A percentile compares a stretch with the other conserved stretches of the same genome.
These are phyloP conservation scores for Knoxia roxburghii DNA, from an alignment of 257 asterid genomes.

Conservation along the genomic window DNA sequence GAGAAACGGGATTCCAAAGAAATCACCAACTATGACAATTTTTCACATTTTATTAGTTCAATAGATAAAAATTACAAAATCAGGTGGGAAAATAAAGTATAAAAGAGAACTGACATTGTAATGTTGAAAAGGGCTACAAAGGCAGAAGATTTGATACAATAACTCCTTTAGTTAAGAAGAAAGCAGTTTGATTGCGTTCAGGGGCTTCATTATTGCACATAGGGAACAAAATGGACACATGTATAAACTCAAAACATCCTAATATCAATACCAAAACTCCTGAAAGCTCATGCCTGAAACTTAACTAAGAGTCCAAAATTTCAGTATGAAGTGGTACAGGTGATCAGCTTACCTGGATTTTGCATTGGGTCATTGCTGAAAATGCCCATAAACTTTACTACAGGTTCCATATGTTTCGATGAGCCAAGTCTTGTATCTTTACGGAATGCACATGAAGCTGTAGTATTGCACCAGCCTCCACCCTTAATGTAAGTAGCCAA, in stretches of 20 bases:
- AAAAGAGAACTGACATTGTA: background rate
- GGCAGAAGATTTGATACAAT: background rate
- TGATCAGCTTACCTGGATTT: conserved; percentile 60
- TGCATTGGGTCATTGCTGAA: conserved; percentile 60
- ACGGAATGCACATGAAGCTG: conserved; percentile 56
- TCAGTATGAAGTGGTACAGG: background rate
- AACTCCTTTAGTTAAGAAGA: background rate
- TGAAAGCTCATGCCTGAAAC: background rate
- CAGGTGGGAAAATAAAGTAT: background rate
- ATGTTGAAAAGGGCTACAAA: background rate
- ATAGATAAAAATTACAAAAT: background rate
- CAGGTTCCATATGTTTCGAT: conserved; percentile 58
- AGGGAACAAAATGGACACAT: background rate
- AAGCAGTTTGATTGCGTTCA: background rate
- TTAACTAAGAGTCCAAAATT: background rate
- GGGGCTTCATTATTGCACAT: background rate
- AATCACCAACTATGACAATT: background rate
- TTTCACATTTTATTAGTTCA: background rate
- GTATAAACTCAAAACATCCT: background rate
- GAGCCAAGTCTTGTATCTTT: conserved; percentile 60
- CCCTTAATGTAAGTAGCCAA: conserved; percentile 43
- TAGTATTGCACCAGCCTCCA: conserved; percentile 80
- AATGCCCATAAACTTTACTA: conserved; percentile 65
- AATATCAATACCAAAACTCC: background rate
- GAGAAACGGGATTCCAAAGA: background rate